Base-by-base conservation (phyloP, 345 rosid genomes). In the Turnera subulata region DNA sequence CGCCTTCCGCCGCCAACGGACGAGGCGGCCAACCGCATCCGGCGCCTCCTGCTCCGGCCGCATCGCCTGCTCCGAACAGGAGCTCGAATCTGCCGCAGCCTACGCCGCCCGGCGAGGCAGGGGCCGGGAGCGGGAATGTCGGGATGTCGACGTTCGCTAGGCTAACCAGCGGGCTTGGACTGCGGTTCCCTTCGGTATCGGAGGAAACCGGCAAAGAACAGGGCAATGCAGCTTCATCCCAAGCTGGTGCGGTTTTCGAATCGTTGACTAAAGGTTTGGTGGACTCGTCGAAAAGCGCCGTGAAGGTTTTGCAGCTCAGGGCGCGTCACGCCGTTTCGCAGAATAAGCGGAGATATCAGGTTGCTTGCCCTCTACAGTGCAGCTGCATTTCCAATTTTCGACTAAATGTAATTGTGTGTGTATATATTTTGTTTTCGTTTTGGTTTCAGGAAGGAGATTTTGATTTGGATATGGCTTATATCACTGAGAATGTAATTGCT, bases 391-490 rank as follows among this genome's bases (percentile, higher is more conserved):
- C 26, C 21, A 24, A 9, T 12, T 21, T 49, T 21, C 53, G 12
- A 19, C 9, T 20, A 45, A 16, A 6, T 45, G n/a, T 6, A 2
- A 16, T 45, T 22, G 16, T 23, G 21, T 9, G 11, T 16, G 45
- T 42, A 5, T 20, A 12, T 24, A n/a, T 38, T 9, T 16, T 17
- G 15, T 17, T n/a, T 10, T 24, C 16, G 22, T 5, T 23, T 12
- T 21, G 29, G 20, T 49, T 49, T 49, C 52, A 69, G 74, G 74
- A 69, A 17, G 74, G 68, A 37, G 74, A 59, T 8, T 69, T 57
- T 54, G 74, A 52, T 62, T 66, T 82, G 75, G 87, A 82, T 56
- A 74, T 82, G 74, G 58, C 69, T 46, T 69, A 69, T 56, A 52
- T 69, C 19, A 69, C 74, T 52, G 74, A 69, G 67, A 69, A 69